phyloP scores from a whole-genome alignment of 2,329 filamentous ascomycete species.

The Thielaviopsis ethacetica region DNA sequence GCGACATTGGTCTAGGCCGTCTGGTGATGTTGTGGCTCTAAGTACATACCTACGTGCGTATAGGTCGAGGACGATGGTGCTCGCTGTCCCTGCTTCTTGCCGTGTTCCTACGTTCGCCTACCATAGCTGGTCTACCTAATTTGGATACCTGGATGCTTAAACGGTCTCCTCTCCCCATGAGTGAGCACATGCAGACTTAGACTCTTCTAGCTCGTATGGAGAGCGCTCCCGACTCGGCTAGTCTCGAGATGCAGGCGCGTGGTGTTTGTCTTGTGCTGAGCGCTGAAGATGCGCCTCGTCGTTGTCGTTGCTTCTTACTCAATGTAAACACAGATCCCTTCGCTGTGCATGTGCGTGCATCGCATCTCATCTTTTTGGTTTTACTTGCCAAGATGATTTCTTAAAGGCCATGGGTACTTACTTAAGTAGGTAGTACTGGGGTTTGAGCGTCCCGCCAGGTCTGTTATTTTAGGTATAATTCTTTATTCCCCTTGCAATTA shows the following conservation, averaged over 20 bases:
- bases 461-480: not conserved
- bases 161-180: no score
- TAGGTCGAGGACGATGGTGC: not conserved
- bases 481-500: not conserved
- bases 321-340: not conserved
- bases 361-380: not conserved
- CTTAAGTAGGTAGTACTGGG: no score
- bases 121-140: not conserved
- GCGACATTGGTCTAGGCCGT: not conserved
- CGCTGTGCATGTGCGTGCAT: not conserved
- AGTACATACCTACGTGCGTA: no score
- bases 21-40: not conserved
- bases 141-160: no score
- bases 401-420: no score
- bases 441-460: not conserved
- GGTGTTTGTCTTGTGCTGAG: not conserved
- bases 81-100: not conserved
- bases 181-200: not conserved
- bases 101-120: not conserved
- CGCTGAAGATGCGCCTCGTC: not conserved
- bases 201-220: not conserved
- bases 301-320: not conserved
- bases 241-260: not conserved
- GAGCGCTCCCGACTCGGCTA: not conserved
- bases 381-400: not conserved